Evolutionary conservation across 805 yeast genomes (phyloP).

Genomic region (Sugiyamaella marilandica): DNA sequence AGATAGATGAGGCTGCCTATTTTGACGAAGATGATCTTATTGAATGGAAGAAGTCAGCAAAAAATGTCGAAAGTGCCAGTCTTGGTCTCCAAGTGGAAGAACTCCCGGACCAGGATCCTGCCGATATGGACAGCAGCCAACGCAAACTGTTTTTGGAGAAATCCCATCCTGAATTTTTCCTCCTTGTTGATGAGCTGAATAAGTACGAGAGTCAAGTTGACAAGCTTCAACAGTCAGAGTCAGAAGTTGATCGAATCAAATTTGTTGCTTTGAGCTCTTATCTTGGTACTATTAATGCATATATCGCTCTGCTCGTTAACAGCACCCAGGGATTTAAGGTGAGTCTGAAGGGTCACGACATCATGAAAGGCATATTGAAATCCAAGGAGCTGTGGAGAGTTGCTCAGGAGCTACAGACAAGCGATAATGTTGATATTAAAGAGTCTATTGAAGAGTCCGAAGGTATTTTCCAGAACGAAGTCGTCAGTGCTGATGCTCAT

Average conservation of each 20-base stretch:
- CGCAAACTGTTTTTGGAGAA: conserved; percentile 51
- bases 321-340: conserved; percentile 48
- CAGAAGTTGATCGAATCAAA: conserved; percentile 39
- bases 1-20: conserved; percentile 59
- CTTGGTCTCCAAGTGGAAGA: conserved; percentile 29
- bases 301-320: conserved; percentile 68
- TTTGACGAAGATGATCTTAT: conserved; percentile 73
- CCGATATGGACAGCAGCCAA: conserved; percentile 48
- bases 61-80: conserved; percentile 33
- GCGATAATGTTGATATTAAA: conserved; percentile 31
- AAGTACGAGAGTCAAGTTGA: conserved; percentile 32
- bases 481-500: conserved; percentile 10
- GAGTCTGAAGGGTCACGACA: conserved; percentile 79
- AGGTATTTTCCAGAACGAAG: background rate
- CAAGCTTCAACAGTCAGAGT: conserved; percentile 18
- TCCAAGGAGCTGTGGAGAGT: conserved; percentile 88
- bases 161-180: conserved; percentile 78
- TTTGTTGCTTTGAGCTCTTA: conserved; percentile 71
- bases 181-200: conserved; percentile 62
- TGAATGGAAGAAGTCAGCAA: conserved; percentile 68
- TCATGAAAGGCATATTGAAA: conserved; percentile 80
- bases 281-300: conserved; percentile 70
- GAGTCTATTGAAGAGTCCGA: conserved; percentile 19
- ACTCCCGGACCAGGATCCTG: conserved; percentile 42
- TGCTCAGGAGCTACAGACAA: conserved; percentile 48